Conservation (phyloP, 805 yeast species). For the Starmerella gropengiesseri region DNA sequence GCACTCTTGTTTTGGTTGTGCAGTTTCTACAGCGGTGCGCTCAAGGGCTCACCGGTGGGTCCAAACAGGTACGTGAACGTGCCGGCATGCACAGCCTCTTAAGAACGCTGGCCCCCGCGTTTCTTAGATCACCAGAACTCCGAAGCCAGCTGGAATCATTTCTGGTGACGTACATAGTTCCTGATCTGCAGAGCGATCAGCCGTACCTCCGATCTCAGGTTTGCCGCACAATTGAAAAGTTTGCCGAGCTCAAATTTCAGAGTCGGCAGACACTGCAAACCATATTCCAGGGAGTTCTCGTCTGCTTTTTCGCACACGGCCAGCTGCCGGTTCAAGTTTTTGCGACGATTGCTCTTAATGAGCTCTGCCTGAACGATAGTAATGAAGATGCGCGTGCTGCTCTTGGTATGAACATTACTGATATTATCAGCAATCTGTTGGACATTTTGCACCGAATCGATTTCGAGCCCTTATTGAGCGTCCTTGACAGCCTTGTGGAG, state of each 20-base stretch:
- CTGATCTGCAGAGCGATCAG: constrained; percentile 47
- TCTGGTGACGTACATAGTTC: constrained; percentile 52
- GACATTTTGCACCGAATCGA: constrained; percentile 71
- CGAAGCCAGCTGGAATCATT: constrained; percentile 41
- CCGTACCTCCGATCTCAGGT: constrained; percentile 59
- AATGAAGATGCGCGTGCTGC: constrained; percentile 38
- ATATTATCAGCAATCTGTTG: constrained; percentile 70
- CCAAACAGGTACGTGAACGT: constrained; percentile 38
- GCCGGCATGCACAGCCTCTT: constrained; percentile 52
- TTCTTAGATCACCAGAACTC: constrained; percentile 33
- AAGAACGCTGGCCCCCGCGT: constrained; percentile 53
- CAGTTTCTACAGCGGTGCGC: constrained; percentile 21
- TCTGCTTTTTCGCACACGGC: constrained; percentile 37
- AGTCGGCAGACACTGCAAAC: constrained; percentile 57
- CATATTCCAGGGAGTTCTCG: constrained; percentile 32
- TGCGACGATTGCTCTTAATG: constrained; percentile 77
- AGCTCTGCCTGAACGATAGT: constrained; percentile 51
- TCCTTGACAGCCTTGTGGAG: constrained; percentile 93
- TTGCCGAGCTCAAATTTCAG: constrained; percentile 51
- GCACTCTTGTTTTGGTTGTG: constrained; percentile 13
- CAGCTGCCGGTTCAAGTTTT: constrained; percentile 65
- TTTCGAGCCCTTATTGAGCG: constrained; percentile 74
- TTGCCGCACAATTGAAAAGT: constrained; percentile 39
- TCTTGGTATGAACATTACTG: constrained; percentile 56
- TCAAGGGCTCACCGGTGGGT: constrained; percentile 13